Base-by-base conservation (phyloP, 2,329 filamentous ascomycete species). In the Fusarium sp. region DNA sequence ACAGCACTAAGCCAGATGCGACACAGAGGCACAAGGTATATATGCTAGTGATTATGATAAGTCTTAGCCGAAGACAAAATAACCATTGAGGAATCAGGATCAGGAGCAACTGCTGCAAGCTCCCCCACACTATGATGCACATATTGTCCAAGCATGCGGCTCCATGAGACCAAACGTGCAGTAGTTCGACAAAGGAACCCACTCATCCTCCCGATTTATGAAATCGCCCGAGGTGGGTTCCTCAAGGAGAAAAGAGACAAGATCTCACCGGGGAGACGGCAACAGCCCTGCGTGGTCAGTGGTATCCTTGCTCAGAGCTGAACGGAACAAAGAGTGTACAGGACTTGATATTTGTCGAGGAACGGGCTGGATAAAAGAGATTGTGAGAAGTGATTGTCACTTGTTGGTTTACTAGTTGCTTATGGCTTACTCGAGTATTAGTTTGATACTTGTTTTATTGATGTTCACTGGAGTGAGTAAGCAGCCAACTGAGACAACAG, bases 311-410 rank as follows among this genome's bases (percentile, higher is more conserved):
- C 12, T 10, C 19, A 7, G 20, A 20, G n/a, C 23, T 39, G 10
- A 28, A 28, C 2, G 26, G 26, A 28, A 28, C 26, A 28, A 28
- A 28, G 26, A 28, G 10, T 6, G 26, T 28, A 12, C 26, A 28
- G 10, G 26, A 28, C 26, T 28, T 23, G 30, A 45, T 10, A 19
- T 6, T n/a, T 15, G 36, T 17, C 19, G 34, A 36, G 30, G 32
- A 52, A 46, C 28, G 49, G 54, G 58, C 58, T 54, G 56, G 54
- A 24, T 19, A 21, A 7, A 20, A 11, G 1, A 9, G n/a, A 24
- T 53, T 55, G 20, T 62, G 58, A 62, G 20, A 62, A 54, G 17
- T 62, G 58, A 61, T 15, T 28, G 12, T 47, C 20, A 34, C n/a
- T 8, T 30, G 28, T 15, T 32, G 12, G 6, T 7, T 32, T 14